A percentile compares a stretch with the other conserved stretches of the same genome.
These are phyloP conservation scores for Friedmanniomyces simplex DNA, from an alignment of 495 filamentous ascomycete species.

Conservation along the genomic window DNA sequence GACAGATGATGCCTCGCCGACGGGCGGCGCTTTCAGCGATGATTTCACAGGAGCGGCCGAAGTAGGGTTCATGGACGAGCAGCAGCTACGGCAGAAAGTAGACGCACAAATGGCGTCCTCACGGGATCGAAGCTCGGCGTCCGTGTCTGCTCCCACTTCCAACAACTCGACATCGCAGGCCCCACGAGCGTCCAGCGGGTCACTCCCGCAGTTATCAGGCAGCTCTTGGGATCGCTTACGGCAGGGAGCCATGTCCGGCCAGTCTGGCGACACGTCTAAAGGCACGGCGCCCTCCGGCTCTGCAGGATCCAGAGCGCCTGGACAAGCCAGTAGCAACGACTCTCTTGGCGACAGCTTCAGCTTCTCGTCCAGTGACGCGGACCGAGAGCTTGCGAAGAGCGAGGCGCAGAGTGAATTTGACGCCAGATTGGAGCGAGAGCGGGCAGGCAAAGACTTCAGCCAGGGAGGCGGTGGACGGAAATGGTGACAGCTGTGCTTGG, in stretches of 20 bases:
- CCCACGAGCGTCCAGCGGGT: background rate
- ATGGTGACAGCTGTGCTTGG: background rate
- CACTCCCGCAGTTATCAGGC: background rate
- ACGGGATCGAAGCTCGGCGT: background rate
- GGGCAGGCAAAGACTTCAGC: constrained; percentile 19
- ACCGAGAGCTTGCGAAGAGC: constrained; percentile 33
- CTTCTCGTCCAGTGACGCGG: constrained; percentile 33
- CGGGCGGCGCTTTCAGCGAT: constrained; percentile 8
- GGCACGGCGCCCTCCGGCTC: background rate
- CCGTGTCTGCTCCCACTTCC: background rate
- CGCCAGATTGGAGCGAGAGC: constrained; percentile 38
- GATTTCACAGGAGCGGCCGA: constrained; percentile 1
- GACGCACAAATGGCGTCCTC: background rate
- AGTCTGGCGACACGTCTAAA: background rate
- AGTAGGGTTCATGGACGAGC: constrained; percentile 14
- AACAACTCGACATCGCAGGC: background rate
- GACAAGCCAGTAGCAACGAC: background rate
- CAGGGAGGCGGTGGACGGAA: constrained; percentile 5
- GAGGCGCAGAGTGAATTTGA: constrained; percentile 48
- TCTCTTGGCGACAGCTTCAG: constrained; percentile 33
- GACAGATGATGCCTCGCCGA: constrained; percentile 20
- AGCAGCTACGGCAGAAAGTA: constrained; percentile 7
- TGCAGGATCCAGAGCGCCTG: background rate
- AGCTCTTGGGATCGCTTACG: constrained; percentile 16
- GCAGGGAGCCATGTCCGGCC: constrained; percentile 7